These are phyloP conservation scores for Peribolospora kevripleyi DNA, from an alignment of 768 basidiomycete species.

Conservation along the genomic window DNA sequence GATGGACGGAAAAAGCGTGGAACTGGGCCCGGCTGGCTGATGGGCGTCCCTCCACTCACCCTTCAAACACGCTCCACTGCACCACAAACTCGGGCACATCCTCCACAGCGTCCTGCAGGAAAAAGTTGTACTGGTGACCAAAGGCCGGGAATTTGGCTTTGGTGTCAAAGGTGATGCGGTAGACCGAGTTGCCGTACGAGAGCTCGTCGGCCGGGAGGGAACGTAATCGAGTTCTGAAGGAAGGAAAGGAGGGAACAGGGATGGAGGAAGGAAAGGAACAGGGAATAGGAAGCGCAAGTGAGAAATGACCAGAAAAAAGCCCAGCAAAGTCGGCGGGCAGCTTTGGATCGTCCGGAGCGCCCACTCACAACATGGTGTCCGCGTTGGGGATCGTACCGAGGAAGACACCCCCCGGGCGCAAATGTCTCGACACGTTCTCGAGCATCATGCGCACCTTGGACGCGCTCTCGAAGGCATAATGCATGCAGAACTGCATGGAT, in stretches of 20 bases:
- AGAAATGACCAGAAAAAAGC: neutral
- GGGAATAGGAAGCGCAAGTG: neutral
- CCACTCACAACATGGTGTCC: constrained; percentile 49
- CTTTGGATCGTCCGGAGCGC: too few species aligned
- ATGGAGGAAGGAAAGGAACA: constrained; percentile 15
- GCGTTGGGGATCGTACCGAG: constrained; percentile 93
- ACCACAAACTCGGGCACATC: constrained; percentile 95
- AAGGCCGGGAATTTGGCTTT: constrained; percentile 27
- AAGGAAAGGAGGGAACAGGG: neutral
- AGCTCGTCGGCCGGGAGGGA: constrained; percentile 28
- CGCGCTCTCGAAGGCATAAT: constrained; percentile 89
- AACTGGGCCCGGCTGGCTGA: neutral
- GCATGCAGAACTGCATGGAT: constrained; percentile 99
- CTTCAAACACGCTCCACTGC: constrained; percentile 75
- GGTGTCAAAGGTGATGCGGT: constrained; percentile 47
- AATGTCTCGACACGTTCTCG: constrained; percentile 54
- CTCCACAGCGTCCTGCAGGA: constrained; percentile 79
- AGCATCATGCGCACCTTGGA: constrained; percentile 78
- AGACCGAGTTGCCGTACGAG: constrained; percentile 73
- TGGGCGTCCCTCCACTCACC: constrained; percentile 26
- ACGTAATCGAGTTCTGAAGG: constrained; percentile 36
- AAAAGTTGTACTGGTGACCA: constrained; percentile 87
- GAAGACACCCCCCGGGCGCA: constrained; percentile 68
- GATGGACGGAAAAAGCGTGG: neutral
- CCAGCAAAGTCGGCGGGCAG: neutral